These are phyloP conservation scores for Warburgia ugandensis DNA, from an alignment of 164 flowering plant genomes.

Conservation along the genomic window DNA sequence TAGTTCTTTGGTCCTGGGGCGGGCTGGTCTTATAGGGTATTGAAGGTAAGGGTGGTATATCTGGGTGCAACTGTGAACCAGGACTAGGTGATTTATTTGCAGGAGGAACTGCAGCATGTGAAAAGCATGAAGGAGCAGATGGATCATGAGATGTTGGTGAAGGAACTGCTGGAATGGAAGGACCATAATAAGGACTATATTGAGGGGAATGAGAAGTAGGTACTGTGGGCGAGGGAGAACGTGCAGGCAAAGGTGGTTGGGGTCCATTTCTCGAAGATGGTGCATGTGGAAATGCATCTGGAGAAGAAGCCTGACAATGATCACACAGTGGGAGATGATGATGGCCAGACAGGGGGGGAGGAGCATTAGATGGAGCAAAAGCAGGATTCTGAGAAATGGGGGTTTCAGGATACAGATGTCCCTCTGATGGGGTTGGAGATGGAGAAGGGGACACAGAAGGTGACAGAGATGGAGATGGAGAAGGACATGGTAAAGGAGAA, in stretches of 20 bases:
- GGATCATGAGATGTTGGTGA: slow-evolving; percentile 22
- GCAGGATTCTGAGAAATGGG: slow-evolving; percentile 11
- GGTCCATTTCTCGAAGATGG: slow-evolving; percentile 17
- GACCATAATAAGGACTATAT: slow-evolving; percentile 17
- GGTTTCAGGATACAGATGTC: slow-evolving; percentile 5
- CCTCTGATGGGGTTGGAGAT: slow-evolving; percentile 1
- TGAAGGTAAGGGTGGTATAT: slow-evolving; percentile 27
- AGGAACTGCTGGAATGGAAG: slow-evolving; percentile 21
- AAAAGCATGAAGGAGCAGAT: slow-evolving; percentile 12
- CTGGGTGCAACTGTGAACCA: slow-evolving; percentile 16
- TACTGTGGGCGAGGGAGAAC: slow-evolving; percentile 30
- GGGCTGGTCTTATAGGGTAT: slow-evolving; percentile 24
- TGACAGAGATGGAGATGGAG: slow-evolving; percentile 19
- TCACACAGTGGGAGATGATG: slow-evolving; percentile 13
- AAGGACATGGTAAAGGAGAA: slow-evolving; percentile 42
- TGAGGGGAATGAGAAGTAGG: slow-evolving; percentile 17
- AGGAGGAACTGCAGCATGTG: slow-evolving; percentile 11
- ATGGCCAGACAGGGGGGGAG: slow-evolving; percentile 22
- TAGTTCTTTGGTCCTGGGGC: slow-evolving; percentile 11
- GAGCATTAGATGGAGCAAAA: slow-evolving; percentile 22
- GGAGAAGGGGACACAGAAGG: slow-evolving; percentile 7
- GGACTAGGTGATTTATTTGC: slow-evolving; percentile 11
- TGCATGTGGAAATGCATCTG: slow-evolving; percentile 7
- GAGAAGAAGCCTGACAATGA: slow-evolving; percentile 15
- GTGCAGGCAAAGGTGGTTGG: slow-evolving; percentile 10